phyloP scores from a whole-genome alignment of 148 eudicot species.

The Rhododendron griersonianum region DNA sequence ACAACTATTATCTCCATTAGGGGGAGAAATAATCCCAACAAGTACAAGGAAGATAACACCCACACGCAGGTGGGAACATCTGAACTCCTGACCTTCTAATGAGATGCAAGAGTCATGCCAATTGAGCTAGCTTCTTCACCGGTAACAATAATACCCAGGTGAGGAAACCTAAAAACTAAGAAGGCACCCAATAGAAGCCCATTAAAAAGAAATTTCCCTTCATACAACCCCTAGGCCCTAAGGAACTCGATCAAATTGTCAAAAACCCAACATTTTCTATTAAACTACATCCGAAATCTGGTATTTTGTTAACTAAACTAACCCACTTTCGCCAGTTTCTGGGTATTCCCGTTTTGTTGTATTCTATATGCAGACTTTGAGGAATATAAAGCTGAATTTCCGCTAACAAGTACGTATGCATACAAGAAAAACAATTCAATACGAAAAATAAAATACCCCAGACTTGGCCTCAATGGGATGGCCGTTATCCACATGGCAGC shows the following conservation, averaged over 20 bases:
- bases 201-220: neutral
- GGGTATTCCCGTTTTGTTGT: neutral
- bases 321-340: neutral
- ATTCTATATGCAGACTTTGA: neutral
- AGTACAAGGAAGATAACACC: neutral
- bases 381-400: neutral
- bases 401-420: neutral
- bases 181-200: neutral
- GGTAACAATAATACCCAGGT: neutral
- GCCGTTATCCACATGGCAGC: constrained; percentile 60
- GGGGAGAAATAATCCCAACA: neutral
- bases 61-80: neutral
- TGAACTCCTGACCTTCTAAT: neutral
- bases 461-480: constrained; percentile 50
- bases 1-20: neutral
- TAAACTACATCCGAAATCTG: neutral
- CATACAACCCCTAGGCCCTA: neutral
- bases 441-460: constrained; percentile 41
- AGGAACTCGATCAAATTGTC: neutral
- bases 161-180: neutral
- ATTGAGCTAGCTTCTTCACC: too few species aligned
- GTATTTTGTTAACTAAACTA: neutral
- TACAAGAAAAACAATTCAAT: neutral
- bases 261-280: neutral
- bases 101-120: neutral